A percentile compares a stretch with the other conserved stretches of the same genome.
Conservation (phyloP, 768 basidiomycete species). For the Wakefieldia striispora region DNA sequence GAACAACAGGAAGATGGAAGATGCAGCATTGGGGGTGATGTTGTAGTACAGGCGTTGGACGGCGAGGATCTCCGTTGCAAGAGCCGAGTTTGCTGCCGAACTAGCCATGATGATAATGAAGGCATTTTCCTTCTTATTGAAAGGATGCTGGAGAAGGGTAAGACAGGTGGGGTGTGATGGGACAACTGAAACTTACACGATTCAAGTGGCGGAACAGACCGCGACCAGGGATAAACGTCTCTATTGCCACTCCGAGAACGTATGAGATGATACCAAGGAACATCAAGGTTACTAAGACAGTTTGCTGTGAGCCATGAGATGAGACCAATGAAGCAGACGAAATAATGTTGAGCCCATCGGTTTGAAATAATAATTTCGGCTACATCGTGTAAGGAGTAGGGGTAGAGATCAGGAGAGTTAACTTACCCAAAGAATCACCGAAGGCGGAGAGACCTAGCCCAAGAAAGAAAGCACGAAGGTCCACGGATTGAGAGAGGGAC, state of each 20-base stretch:
- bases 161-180: background rate
- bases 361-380: conserved; percentile 65
- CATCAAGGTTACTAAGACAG: conserved; percentile 49
- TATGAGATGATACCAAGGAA: conserved; percentile 52
- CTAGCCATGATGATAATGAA: conserved; percentile 58
- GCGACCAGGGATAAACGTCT: conserved; percentile 42
- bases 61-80: conserved; percentile 53
- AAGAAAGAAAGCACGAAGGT: conserved; percentile 48
- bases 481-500: conserved; percentile 28
- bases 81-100: conserved; percentile 51
- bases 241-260: conserved; percentile 46
- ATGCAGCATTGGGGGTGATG: conserved; percentile 43
- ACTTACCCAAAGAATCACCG: conserved; percentile 47
- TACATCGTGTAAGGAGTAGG: conserved; percentile 13
- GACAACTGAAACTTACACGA: conserved; percentile 32
- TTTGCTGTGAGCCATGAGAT: conserved; percentile 39
- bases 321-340: background rate
- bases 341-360: conserved; percentile 33
- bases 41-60: conserved; percentile 55
- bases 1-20: conserved; percentile 45
- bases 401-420: background rate
- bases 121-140: conserved; percentile 60
- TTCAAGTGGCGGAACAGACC: conserved; percentile 51
- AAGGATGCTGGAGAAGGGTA: conserved; percentile 42
- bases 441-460: conserved; percentile 53